Conservation (phyloP, 1,284 basidiomycete genomes). For the Abortiporus biennis region DNA sequence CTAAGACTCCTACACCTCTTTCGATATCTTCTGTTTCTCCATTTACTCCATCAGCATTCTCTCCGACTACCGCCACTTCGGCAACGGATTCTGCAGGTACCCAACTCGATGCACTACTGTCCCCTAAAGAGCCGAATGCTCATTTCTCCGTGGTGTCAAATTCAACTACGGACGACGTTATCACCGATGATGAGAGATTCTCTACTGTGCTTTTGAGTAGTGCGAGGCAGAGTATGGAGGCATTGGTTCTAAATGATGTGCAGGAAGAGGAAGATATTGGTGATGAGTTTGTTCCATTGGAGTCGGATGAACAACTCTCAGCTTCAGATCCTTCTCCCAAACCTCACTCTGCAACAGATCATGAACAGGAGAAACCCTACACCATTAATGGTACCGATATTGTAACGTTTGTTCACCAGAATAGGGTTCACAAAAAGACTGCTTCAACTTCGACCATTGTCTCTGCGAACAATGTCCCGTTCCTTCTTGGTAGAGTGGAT, state of each 20-base stretch:
- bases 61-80: not conserved
- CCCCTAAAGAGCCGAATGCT: conserved; percentile 26
- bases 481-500: conserved; percentile 45
- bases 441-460: conserved; percentile 56
- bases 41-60: not conserved
- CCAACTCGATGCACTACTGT: conserved; percentile 35
- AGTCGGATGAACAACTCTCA: not conserved
- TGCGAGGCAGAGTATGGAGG: conserved; percentile 26
- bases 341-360: too few relatives aligned
- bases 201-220: conserved; percentile 46
- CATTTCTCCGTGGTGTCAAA: conserved; percentile 25
- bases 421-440: conserved; percentile 48
- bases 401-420: conserved; percentile 13
- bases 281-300: too few relatives aligned
- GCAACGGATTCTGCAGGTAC: not conserved
- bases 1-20: conserved; percentile 3
- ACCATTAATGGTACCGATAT: conserved; percentile 19
- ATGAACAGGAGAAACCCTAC: conserved; percentile 19
- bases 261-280: conserved; percentile 16
- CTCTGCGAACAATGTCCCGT: conserved; percentile 44
- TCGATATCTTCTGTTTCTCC: not conserved
- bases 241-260: conserved; percentile 10
- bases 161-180: conserved; percentile 47
- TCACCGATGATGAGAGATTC: conserved; percentile 59
- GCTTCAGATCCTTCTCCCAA: conserved; percentile 8